These are phyloP conservation scores for Cutaneotrichosporon sp. DNA, from an alignment of 1,284 basidiomycete genomes.

Conservation along the genomic window DNA sequence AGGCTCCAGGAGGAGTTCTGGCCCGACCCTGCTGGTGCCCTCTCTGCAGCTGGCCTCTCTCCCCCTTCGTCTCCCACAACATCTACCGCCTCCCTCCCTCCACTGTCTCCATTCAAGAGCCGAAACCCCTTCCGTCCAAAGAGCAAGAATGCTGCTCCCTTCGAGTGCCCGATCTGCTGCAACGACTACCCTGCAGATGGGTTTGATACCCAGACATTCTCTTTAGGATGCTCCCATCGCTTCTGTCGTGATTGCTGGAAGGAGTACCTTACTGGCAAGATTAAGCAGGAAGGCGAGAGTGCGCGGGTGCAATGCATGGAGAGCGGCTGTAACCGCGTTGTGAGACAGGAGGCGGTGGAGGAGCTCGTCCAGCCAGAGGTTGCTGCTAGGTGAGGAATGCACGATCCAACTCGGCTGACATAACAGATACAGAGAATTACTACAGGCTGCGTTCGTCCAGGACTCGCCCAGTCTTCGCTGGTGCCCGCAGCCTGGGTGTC, in stretches of 20 bases:
- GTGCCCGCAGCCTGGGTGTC: constrained; percentile 70
- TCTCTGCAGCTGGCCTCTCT: constrained; percentile 63
- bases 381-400: constrained; percentile 47
- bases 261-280: constrained; percentile 77
- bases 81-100: constrained; percentile 28
- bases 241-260: constrained; percentile 86
- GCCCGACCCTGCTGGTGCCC: constrained; percentile 71
- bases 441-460: constrained; percentile 85
- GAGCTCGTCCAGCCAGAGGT: constrained; percentile 47
- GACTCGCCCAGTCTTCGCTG: constrained; percentile 80
- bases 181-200: constrained; percentile 59
- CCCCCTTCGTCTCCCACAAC: constrained; percentile 43
- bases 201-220: constrained; percentile 55
- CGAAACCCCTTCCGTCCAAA: constrained; percentile 12
- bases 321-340: constrained; percentile 73
- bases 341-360: constrained; percentile 54
- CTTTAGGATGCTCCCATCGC: constrained; percentile 70
- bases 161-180: constrained; percentile 87
- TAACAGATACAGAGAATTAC: constrained; percentile 72
- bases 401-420: not conserved
- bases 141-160: constrained; percentile 51
- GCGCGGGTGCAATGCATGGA: constrained; percentile 85
- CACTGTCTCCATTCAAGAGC: constrained; percentile 30
- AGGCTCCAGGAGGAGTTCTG: constrained; percentile 91
- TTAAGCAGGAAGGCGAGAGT: constrained; percentile 84